Evolutionary conservation across 805 yeast genomes (phyloP).

Genomic region (Wickerhamomyces hampshirensis): DNA sequence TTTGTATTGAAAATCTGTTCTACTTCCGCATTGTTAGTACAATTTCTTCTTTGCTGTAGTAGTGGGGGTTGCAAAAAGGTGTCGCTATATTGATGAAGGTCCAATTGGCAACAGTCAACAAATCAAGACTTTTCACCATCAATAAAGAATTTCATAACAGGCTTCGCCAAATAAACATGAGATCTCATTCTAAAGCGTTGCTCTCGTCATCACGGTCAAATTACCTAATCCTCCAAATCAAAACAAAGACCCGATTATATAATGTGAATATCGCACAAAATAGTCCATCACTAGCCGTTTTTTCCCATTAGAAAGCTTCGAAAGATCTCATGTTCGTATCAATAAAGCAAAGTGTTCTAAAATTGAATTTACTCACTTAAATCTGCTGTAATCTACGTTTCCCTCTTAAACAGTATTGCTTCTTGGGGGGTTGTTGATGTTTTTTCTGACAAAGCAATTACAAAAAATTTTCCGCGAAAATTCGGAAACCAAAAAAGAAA

Average conservation of each 20-base stretch:
- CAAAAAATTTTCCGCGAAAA: conserved; percentile 4
- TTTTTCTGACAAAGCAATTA: conserved; percentile 18
- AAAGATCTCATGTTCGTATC: too few relatives aligned
- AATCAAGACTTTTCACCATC: too few relatives aligned
- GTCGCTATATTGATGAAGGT: too few relatives aligned
- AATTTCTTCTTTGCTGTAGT: not conserved
- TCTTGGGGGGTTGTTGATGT: not conserved
- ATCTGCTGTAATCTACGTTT: too few relatives aligned
- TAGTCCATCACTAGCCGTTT: too few relatives aligned
- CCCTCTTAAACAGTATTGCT: too few relatives aligned
- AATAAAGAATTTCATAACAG: too few relatives aligned
- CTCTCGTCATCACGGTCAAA: not conserved
- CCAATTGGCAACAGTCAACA: too few relatives aligned
- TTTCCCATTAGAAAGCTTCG: too few relatives aligned
- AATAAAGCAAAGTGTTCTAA: too few relatives aligned
- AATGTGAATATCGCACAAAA: not conserved
- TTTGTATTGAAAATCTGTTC: not conserved
- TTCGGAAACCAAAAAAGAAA: not conserved
- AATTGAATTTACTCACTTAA: too few relatives aligned
- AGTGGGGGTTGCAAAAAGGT: not conserved
- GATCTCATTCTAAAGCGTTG: not conserved
- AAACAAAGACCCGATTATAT: conserved; percentile 1
- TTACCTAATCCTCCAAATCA: conserved; percentile 15
- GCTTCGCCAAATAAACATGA: not conserved
- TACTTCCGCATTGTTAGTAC: not conserved